Conservation (phyloP, 1,139 yeast genomes). For the Suhomyces atakaporum region DNA sequence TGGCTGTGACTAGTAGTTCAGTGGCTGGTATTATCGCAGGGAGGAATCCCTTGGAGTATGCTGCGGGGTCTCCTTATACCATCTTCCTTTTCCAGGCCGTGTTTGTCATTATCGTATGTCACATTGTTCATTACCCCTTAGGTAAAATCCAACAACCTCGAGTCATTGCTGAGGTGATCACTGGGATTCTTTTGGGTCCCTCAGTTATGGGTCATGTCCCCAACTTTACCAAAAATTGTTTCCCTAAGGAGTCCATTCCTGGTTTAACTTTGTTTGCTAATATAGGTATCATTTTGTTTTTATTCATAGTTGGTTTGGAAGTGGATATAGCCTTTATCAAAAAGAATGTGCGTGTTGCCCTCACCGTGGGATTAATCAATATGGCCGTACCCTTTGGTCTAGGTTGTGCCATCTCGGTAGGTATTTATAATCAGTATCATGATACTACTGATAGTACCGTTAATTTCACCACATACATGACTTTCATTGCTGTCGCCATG, state of each 20-base stretch:
- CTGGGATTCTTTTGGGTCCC: conserved; percentile 74
- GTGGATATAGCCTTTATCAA: conserved; percentile 67
- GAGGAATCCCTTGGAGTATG: conserved; percentile 62
- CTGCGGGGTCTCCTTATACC: conserved; percentile 57
- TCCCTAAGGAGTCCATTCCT: conserved; percentile 62
- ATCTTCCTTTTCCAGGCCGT: conserved; percentile 62
- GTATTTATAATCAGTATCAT: conserved; percentile 59
- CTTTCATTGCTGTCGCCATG: conserved; percentile 77
- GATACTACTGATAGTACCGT: conserved; percentile 33
- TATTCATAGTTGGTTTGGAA: conserved; percentile 77
- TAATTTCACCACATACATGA: conserved; percentile 71
- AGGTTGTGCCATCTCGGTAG: conserved; percentile 71
- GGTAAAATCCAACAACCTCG: conserved; percentile 66
- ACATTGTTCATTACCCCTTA: conserved; percentile 59
- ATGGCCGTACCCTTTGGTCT: conserved; percentile 78
- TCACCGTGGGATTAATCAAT: conserved; percentile 66
- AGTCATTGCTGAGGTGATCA: conserved; percentile 75
- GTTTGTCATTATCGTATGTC: conserved; percentile 55
- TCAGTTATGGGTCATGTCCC: conserved; percentile 71
- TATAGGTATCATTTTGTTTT: conserved; percentile 68
- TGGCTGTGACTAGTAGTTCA: conserved; percentile 31
- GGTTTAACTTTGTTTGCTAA: conserved; percentile 69
- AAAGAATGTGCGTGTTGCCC: conserved; percentile 59
- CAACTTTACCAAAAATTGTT: conserved; percentile 60
- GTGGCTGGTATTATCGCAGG: conserved; percentile 75